Conservation (phyloP, 148 eudicot genomes). For the Fagopyrum esculentum region DNA sequence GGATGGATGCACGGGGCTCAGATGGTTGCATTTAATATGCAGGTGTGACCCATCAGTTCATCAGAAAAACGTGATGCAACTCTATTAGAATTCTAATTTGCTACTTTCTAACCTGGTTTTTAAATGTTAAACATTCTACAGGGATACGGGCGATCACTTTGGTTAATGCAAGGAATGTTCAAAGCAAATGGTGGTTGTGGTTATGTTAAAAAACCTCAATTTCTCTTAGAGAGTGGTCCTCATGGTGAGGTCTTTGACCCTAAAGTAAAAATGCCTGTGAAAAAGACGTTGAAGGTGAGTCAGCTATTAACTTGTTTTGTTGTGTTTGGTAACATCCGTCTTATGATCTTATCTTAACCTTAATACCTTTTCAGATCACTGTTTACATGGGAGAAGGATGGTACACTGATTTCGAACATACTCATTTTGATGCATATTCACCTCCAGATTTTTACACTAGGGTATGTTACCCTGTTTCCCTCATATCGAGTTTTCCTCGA, state of each 20-base stretch:
- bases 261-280: conserved; percentile 18
- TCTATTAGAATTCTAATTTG: neutral
- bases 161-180: conserved; percentile 63
- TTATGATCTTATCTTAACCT: neutral
- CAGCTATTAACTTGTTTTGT: neutral
- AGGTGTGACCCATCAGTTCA: conserved; percentile 22
- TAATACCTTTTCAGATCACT: conserved; percentile 28
- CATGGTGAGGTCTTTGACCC: conserved; percentile 34
- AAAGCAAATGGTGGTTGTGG: conserved; percentile 48
- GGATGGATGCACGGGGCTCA: conserved; percentile 55
- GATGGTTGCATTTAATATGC: conserved; percentile 40
- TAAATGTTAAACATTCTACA: conserved; percentile 6
- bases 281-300: conserved; percentile 11
- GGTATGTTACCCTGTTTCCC: conserved; percentile 23
- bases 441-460: conserved; percentile 55
- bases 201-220: conserved; percentile 23
- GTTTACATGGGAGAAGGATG: conserved; percentile 59
- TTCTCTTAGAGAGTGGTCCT: conserved; percentile 27
- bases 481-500: too few species aligned
- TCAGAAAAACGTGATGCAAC: neutral
- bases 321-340: neutral
- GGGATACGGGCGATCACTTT: conserved; percentile 52
- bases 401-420: conserved; percentile 38
- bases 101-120: neutral
- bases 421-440: conserved; percentile 49